A percentile compares a stretch with the other conserved stretches of the same genome.
phyloP scores from a whole-genome alignment of 495 filamentous ascomycete genomes.

The Penicillium odoratum region DNA sequence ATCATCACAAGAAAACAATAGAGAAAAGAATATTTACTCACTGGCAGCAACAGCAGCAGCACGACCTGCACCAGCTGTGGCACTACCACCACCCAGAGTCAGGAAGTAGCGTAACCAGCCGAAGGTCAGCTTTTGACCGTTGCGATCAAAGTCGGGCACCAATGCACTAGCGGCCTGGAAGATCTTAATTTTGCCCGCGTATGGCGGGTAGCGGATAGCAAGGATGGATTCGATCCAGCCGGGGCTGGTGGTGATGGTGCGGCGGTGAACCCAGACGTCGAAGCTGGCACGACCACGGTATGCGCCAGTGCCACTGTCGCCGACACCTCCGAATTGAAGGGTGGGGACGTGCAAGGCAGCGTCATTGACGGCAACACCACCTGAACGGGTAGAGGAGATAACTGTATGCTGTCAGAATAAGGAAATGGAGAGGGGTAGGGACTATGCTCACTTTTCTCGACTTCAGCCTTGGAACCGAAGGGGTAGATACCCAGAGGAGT shows the following conservation, averaged over 20 bases:
- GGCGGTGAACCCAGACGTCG: conserved; percentile 79
- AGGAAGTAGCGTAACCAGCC: conserved; percentile 47
- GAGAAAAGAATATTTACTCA: conserved; percentile 33
- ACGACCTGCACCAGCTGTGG: conserved; percentile 40
- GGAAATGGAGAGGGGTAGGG: neutral
- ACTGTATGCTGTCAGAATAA: conserved; percentile 39
- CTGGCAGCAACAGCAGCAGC: conserved; percentile 46
- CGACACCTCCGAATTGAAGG: conserved; percentile 87
- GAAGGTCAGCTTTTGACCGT: conserved; percentile 58
- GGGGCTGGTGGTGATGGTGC: conserved; percentile 73
- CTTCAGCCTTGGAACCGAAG: conserved; percentile 78
- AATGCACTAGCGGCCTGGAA: conserved; percentile 54
- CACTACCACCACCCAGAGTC: conserved; percentile 46
- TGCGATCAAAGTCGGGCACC: conserved; percentile 82
- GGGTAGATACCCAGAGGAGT: conserved; percentile 82
- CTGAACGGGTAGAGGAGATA: conserved; percentile 65
- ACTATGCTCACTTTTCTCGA: conserved; percentile 55
- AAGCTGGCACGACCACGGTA: conserved; percentile 85
- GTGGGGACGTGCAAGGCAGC: conserved; percentile 79
- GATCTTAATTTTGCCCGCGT: conserved; percentile 59
- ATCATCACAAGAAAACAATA: neutral
- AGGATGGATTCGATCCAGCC: conserved; percentile 78
- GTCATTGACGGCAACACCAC: conserved; percentile 81
- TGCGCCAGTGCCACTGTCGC: conserved; percentile 76
- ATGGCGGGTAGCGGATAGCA: conserved; percentile 79